Evolutionary conservation across 441 rosid species (phyloP).

Genomic region (Euphorbia celastroides): DNA sequence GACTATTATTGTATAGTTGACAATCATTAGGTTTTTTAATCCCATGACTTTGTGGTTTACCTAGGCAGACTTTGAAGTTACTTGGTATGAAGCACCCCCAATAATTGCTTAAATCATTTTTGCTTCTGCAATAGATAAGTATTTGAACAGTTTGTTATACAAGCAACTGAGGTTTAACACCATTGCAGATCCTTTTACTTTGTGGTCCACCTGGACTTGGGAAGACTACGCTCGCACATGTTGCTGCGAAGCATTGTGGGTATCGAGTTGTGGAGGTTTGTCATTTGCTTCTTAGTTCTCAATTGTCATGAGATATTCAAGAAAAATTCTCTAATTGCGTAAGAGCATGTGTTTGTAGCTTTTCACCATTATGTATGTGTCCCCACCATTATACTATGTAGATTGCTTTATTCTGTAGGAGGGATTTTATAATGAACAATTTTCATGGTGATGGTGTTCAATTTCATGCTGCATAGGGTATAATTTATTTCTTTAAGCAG

Average conservation of each 20-base stretch:
- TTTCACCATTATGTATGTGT: slow-evolving; percentile 3
- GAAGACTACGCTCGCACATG: slow-evolving; percentile 98
- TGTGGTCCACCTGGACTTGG: slow-evolving; percentile 99
- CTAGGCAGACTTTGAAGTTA: background rate
- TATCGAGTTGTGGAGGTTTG: slow-evolving; percentile 92
- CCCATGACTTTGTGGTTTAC: background rate
- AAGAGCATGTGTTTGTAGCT: slow-evolving; percentile 1
- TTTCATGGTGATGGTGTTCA: background rate
- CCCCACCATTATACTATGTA: background rate
- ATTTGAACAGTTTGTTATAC: slow-evolving; percentile 2
- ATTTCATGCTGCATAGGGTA: background rate
- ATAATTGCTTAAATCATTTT: background rate
- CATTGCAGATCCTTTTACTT: slow-evolving; percentile 83
- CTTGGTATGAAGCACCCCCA: background rate
- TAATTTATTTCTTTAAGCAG: background rate
- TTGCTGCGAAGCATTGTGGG: slow-evolving; percentile 99
- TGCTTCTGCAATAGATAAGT: background rate
- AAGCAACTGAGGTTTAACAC: slow-evolving; percentile 17
- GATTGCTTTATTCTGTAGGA: slow-evolving; percentile 11
- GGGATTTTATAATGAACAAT: slow-evolving; percentile 13
- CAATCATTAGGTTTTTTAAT: background rate
- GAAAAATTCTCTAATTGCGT: slow-evolving; percentile 10
- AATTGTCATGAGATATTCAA: background rate
- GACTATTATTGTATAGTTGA: background rate
- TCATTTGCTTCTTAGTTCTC: slow-evolving; percentile 26